Evolutionary conservation across 148 eudicot genomes (phyloP), one percentile per base, ranked within the genome.

Genomic region (Rhododendron vialii): DNA sequence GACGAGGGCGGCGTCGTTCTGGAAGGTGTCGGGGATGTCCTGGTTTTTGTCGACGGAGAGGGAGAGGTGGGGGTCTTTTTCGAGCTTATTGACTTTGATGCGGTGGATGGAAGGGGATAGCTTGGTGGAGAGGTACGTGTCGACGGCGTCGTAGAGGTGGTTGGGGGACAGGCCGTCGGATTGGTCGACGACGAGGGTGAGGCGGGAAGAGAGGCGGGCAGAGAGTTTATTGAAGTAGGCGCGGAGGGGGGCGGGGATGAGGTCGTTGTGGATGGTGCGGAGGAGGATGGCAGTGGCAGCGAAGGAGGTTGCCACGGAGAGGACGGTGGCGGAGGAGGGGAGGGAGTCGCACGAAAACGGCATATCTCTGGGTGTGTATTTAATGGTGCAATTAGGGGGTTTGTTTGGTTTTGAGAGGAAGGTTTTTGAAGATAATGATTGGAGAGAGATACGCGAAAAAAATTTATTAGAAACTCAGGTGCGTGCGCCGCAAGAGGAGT

Each of bases 171-270:
- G 84, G 59, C 93, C 94, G 20, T 91, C 87, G 77, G 79, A 91
- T 24, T 93, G 94, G 9, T 93, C 93, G 63, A 93, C 75, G n/a
- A 91, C 87, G 28, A 95, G 83, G 80, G 92, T 91, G 88, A 93
- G 80, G 45, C 91, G 86, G 48, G 94, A 84, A 59, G 94, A 91
- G 28, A 92, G 74, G 22, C 91, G 87, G 76, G 85, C 51, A 75
- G 88, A 75, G 82, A 92, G 69, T 55, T 28, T 87, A n/a, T 8
- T 77, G 73, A 93, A 9, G 69, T 84, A 67, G 28, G 90, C 47
- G 36, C 87, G 90, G 90, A 92, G 14, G 15, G 84, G 36, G 41
- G 65, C 53, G 5, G 95, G 98, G 82, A 92, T n/a, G 78, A 90
- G 86, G 30, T 94, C 95, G 86, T 81, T 35, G 77, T 91, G 87